Conservation (phyloP, 352 stramenopile genomes). For the Phytophthora palmivora region DNA sequence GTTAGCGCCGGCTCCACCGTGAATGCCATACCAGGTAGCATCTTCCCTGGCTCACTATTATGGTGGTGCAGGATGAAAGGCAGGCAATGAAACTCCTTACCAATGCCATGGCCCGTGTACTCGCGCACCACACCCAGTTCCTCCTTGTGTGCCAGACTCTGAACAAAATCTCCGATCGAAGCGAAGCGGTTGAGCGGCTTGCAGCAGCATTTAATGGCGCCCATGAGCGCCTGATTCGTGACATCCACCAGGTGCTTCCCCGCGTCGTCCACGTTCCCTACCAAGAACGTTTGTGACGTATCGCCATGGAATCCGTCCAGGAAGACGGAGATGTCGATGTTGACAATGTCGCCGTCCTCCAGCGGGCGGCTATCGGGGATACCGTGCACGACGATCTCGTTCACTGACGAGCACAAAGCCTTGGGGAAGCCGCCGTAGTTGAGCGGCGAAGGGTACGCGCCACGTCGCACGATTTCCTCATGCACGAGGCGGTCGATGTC, state of each 20-base stretch:
- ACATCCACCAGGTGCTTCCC: conserved; percentile 90
- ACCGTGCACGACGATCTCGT: conserved; percentile 98
- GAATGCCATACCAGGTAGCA: conserved; percentile 97
- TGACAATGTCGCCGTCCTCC: conserved; percentile 95
- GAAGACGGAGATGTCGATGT: conserved; percentile 97
- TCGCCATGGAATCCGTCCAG: conserved; percentile 97
- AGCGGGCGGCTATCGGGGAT: conserved; percentile 94
- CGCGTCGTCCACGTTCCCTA: conserved; percentile 92
- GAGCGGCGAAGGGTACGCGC: conserved; percentile 92
- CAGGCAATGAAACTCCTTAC: conserved; percentile 94
- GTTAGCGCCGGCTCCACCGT: conserved; percentile 99
- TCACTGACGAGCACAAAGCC: conserved; percentile 95
- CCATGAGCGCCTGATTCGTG: conserved; percentile 85
- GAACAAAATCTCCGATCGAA: conserved; percentile 93
- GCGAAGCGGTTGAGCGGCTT: conserved; percentile 94
- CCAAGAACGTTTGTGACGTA: conserved; percentile 96
- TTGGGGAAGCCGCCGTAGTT: conserved; percentile 96
- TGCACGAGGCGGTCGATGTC: conserved; percentile 95
- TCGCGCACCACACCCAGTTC: conserved; percentile 89
- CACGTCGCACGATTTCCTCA: conserved; percentile 85
- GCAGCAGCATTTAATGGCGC: conserved; percentile 90
- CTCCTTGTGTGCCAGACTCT: conserved; percentile 85
- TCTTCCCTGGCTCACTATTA: conserved; percentile 83
- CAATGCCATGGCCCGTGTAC: conserved; percentile 98
- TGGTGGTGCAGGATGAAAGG: conserved; percentile 95